Evolutionary conservation across 2,329 filamentous ascomycete species (phyloP).

Genomic region (Pseudogymnoascus verrucosus): DNA sequence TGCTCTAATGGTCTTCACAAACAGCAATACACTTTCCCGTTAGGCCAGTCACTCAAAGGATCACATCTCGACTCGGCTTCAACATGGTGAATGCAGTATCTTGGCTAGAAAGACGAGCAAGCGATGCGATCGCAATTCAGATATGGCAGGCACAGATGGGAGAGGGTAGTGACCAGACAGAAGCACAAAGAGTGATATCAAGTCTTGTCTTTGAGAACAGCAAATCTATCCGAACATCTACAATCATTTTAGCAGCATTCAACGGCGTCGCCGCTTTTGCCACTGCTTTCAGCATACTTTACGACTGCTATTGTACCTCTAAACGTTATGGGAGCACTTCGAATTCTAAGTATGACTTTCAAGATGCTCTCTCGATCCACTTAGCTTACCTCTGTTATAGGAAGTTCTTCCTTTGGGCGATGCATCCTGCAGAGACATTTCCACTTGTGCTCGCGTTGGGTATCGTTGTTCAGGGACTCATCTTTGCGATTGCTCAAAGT

Average conservation of each 20-base stretch:
- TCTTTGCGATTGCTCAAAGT: slow-evolving; percentile 50
- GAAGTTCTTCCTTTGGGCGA: slow-evolving; percentile 26
- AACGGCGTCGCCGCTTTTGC: slow-evolving; percentile 51
- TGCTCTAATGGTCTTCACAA: slow-evolving; percentile 4
- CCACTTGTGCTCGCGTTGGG: slow-evolving; percentile 50
- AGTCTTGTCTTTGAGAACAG: slow-evolving; percentile 28
- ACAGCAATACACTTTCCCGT: not conserved
- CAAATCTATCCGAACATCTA: slow-evolving; percentile 52
- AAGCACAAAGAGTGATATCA: slow-evolving; percentile 18
- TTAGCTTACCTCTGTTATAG: slow-evolving; percentile 14
- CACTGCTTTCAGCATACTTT: slow-evolving; percentile 48
- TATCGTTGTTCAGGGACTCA: slow-evolving; percentile 49
- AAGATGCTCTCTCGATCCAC: not conserved
- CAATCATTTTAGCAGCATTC: slow-evolving; percentile 52
- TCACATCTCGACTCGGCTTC: slow-evolving; percentile 4
- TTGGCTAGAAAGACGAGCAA: not conserved
- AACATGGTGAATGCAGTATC: slow-evolving; percentile 2
- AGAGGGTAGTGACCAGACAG: not conserved
- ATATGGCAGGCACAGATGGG: slow-evolving; percentile 8
- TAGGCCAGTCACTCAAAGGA: not conserved
- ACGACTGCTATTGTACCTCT: slow-evolving; percentile 36
- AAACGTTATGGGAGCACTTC: slow-evolving; percentile 27
- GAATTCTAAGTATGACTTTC: slow-evolving; percentile 33
- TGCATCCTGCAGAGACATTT: slow-evolving; percentile 33
- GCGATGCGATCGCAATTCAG: not conserved